Evolutionary conservation across 208 protist species (phyloP).

Genomic region (Trypanosoma rangeli): DNA sequence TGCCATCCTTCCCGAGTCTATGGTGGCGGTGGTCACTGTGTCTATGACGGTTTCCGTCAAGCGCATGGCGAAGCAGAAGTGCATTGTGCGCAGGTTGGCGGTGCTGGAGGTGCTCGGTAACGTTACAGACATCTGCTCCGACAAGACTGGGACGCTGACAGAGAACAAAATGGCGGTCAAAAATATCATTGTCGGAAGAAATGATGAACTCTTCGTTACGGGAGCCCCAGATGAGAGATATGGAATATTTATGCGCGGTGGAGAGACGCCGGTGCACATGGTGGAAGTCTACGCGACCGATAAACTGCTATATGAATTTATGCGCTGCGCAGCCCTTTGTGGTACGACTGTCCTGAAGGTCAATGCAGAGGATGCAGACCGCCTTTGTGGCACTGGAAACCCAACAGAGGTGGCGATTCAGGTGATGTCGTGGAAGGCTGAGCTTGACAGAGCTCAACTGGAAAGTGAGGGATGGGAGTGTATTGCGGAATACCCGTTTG

Average conservation of each 20-base stretch:
- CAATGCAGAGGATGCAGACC: conserved; percentile 63
- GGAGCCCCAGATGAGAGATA: conserved; percentile 75
- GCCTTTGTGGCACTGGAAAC: conserved; percentile 74
- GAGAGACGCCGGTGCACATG: conserved; percentile 46
- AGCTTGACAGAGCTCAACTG: conserved; percentile 60
- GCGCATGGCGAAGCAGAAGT: conserved; percentile 85
- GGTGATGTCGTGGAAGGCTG: conserved; percentile 89
- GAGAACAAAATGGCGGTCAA: conserved; percentile 94
- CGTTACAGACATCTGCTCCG: conserved; percentile 92
- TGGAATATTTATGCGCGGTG: conserved; percentile 57
- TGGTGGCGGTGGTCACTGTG: conserved; percentile 81
- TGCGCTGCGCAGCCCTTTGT: conserved; percentile 79
- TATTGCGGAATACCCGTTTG: conserved; percentile 85
- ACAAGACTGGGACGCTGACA: conserved; percentile 95
- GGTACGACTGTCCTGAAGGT: conserved; percentile 62
- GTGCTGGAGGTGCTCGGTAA: conserved; percentile 89
- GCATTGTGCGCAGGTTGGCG: conserved; percentile 80
- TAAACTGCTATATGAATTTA: conserved; percentile 69
- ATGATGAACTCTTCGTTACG: conserved; percentile 60
- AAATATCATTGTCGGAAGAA: conserved; percentile 62
- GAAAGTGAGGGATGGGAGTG: conserved; percentile 74
- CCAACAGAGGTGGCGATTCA: conserved; percentile 89
- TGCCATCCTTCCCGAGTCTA: conserved; percentile 89
- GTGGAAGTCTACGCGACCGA: conserved; percentile 31
- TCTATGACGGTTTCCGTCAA: conserved; percentile 85